Evolutionary conservation across 2,329 filamentous ascomycete genomes (phyloP).

Genomic region (Aspergillus tanneri): DNA sequence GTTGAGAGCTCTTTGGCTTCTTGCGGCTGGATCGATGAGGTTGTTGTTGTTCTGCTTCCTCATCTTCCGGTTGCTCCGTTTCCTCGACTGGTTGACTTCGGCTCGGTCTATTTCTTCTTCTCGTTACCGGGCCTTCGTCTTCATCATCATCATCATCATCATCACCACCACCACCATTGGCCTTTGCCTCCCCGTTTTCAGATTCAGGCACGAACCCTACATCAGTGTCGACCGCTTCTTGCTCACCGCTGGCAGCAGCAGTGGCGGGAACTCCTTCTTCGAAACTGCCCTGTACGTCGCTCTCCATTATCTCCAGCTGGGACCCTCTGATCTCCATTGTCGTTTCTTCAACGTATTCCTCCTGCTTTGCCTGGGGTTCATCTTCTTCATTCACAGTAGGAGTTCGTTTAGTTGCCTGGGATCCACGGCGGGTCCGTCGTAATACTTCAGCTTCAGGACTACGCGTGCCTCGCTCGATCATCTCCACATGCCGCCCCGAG

Average conservation of each 20-base stretch:
- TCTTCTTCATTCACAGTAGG: conserved; percentile 32
- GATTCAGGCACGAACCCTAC: conserved; percentile 42
- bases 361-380: conserved; percentile 20
- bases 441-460: conserved; percentile 47
- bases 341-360: conserved; percentile 50
- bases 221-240: conserved; percentile 33
- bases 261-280: conserved; percentile 32
- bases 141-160: conserved; percentile 49
- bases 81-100: conserved; percentile 29
- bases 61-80: conserved; percentile 26
- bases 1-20: conserved; percentile 44
- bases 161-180: conserved; percentile 28
- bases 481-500: conserved; percentile 57
- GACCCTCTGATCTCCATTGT: conserved; percentile 39
- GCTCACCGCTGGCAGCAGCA: conserved; percentile 21
- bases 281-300: conserved; percentile 36
- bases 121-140: conserved; percentile 54
- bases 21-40: conserved; percentile 43
- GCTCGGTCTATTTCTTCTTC: conserved; percentile 41
- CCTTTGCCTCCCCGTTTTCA: conserved; percentile 37
- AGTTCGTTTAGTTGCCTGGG: conserved; percentile 42
- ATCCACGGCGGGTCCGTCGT: conserved; percentile 22
- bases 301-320: conserved; percentile 45
- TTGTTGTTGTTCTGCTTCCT: conserved; percentile 27
- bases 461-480: conserved; percentile 54